phyloP scores from a whole-genome alignment of 768 basidiomycete genomes.

The Hygrocybe coccinea region DNA sequence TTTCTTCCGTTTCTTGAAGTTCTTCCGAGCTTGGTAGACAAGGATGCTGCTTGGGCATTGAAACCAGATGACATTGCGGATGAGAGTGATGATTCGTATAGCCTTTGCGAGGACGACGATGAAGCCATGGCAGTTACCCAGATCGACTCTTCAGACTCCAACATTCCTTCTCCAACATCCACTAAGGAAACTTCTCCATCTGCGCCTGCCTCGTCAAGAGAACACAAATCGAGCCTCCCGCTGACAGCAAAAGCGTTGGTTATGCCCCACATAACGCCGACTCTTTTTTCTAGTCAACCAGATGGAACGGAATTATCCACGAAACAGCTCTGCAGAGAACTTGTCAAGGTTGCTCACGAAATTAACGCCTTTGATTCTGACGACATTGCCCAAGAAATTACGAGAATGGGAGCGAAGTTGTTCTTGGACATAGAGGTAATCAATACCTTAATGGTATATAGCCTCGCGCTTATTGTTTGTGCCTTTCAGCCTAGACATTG shows the following conservation, averaged over 20 bases:
- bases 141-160: conserved; percentile 14
- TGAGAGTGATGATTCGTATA: conserved; percentile 61
- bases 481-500: conserved; percentile 74
- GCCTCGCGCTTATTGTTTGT: conserved; percentile 8
- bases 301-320: conserved; percentile 39
- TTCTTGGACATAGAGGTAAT: conserved; percentile 77
- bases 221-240: conserved; percentile 68
- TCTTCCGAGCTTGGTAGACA: conserved; percentile 58
- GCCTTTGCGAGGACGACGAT: conserved; percentile 35
- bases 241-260: conserved; percentile 41
- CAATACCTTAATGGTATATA: background rate
- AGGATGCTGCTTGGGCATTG: conserved; percentile 70
- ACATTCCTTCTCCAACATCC: conserved; percentile 18
- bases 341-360: conserved; percentile 54
- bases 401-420: conserved; percentile 59
- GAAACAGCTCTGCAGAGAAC: conserved; percentile 59
- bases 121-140: conserved; percentile 23
- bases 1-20: conserved; percentile 76
- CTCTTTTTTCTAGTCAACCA: conserved; percentile 19
- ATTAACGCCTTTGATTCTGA: conserved; percentile 52
- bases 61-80: conserved; percentile 53
- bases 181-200: conserved; percentile 24
- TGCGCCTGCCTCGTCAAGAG: conserved; percentile 36
- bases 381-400: conserved; percentile 83
- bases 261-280: conserved; percentile 31